Percentiles rank a stretch among this genome's conserved stretches.
These are phyloP conservation scores for Acacia acuminata DNA, from an alignment of 306 rosid species.

Conservation along the genomic window DNA sequence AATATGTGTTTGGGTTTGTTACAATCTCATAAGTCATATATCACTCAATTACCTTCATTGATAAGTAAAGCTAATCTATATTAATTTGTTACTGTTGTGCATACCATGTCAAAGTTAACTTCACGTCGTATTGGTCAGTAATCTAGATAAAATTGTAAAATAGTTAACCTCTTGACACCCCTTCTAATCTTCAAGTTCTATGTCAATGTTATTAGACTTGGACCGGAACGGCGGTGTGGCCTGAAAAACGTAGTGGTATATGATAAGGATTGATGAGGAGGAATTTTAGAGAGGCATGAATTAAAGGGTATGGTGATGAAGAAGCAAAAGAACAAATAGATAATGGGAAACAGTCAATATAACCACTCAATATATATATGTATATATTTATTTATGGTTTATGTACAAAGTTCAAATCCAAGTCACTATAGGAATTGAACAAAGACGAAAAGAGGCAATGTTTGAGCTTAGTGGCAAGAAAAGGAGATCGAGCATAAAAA, in stretches of 20 bases:
- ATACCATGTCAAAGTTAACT: not conserved
- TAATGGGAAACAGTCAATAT: conserved; percentile 6
- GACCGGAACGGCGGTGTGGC: too few relatives aligned
- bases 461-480: not conserved
- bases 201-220: too few relatives aligned
- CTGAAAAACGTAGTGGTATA: too few relatives aligned
- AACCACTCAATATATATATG: not conserved
- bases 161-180: not conserved
- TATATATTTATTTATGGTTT: not conserved
- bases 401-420: conserved; percentile 14
- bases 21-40: not conserved
- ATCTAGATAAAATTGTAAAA: too few relatives aligned
- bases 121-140: not conserved
- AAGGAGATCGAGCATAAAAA: not conserved
- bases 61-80: not conserved
- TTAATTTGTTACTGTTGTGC: too few relatives aligned
- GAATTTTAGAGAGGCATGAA: not conserved
- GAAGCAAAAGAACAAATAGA: conserved; percentile 8
- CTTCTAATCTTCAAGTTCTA: not conserved
- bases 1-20: not conserved
- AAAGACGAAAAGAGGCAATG: not conserved
- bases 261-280: not conserved
- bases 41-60: not conserved
- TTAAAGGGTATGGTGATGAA: too few relatives aligned
- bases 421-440: not conserved